These are phyloP conservation scores for Pterocarpus santalinus DNA, from an alignment of 306 rosid genomes.

Conservation along the genomic window DNA sequence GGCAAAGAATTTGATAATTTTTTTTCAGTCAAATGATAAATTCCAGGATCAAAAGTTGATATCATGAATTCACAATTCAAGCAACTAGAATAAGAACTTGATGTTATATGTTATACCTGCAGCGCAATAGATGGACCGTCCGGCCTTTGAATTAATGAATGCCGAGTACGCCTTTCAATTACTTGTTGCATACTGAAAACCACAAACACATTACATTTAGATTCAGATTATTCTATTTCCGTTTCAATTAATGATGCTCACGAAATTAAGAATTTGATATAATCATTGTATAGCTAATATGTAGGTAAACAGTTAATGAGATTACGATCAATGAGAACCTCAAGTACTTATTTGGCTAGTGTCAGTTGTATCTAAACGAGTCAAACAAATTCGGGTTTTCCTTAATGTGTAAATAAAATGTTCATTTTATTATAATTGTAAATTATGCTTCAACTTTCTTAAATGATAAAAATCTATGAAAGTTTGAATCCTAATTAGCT, in stretches of 20 bases:
- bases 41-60: neutral
- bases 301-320: neutral
- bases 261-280: conserved; percentile 25
- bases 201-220: conserved; percentile 7
- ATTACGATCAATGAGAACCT: neutral
- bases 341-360: too few species aligned
- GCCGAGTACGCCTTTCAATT: conserved; percentile 46
- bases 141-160: conserved; percentile 30
- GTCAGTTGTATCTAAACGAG: neutral
- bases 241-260: neutral
- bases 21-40: neutral
- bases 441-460: neutral
- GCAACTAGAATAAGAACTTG: conserved; percentile 5
- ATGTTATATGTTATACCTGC: conserved; percentile 37
- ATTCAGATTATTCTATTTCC: neutral
- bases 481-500: neutral
- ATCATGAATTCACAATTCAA: neutral
- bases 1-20: neutral
- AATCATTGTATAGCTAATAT: neutral
- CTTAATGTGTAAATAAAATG: neutral
- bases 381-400: neutral
- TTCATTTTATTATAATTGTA: too few species aligned
- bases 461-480: conserved; percentile 3
- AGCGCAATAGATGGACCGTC: conserved; percentile 27
- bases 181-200: conserved; percentile 47